Conservation (phyloP, 2,329 filamentous ascomycete genomes). For the Fusarium redolens region DNA sequence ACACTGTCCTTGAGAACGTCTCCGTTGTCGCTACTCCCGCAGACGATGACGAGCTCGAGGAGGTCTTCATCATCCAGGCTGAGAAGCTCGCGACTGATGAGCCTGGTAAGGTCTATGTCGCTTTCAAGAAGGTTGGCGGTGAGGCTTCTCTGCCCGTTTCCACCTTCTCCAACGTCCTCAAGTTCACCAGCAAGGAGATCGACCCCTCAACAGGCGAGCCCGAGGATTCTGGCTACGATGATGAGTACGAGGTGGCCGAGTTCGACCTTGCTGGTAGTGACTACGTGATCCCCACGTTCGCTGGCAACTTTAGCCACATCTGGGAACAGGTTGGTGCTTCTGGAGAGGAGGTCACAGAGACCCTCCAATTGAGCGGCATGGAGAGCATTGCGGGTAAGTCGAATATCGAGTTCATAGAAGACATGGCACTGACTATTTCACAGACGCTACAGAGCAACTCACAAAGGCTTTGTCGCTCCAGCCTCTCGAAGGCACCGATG, state of each 20-base stretch:
- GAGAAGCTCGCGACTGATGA: conserved; percentile 85
- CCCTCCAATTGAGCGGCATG: conserved; percentile 84
- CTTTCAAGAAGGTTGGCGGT: conserved; percentile 85
- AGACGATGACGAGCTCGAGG: conserved; percentile 85
- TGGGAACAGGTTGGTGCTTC: conserved; percentile 94
- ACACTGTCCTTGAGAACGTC: conserved; percentile 90
- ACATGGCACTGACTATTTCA: conserved; percentile 40
- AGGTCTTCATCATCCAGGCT: conserved; percentile 93
- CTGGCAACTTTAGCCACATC: conserved; percentile 92
- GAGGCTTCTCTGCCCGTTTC: conserved; percentile 81
- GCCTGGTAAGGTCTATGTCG: conserved; percentile 93
- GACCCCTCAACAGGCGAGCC: conserved; percentile 94
- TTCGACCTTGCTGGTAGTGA: conserved; percentile 91
- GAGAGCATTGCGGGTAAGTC: conserved; percentile 91
- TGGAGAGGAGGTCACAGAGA: conserved; percentile 91
- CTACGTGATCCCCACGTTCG: conserved; percentile 93
- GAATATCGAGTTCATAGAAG: background rate
- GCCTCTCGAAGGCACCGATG: conserved; percentile 92
- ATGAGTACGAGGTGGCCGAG: conserved; percentile 97
- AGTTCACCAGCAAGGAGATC: conserved; percentile 98
- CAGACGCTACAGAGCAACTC: conserved; percentile 93
- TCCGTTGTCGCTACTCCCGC: conserved; percentile 83
- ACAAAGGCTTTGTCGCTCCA: conserved; percentile 89
- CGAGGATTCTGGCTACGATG: conserved; percentile 92
- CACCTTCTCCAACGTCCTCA: conserved; percentile 91